phyloP scores from a whole-genome alignment of 768 basidiomycete species.

The Tylopilus intermedius region DNA sequence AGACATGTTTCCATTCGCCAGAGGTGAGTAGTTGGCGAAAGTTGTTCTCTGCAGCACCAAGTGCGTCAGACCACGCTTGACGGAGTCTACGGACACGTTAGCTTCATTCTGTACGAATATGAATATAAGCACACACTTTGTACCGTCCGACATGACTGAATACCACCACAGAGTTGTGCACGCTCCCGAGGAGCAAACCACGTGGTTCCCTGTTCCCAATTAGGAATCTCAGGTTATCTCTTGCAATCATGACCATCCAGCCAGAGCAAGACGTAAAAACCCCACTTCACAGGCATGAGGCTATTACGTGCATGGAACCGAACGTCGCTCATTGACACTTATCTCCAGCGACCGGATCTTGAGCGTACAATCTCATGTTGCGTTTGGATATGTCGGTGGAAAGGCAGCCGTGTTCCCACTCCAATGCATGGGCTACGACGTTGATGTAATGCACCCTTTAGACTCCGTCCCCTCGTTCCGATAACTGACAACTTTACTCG shows the following conservation, averaged over 20 bases:
- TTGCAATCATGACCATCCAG: conserved; percentile 5
- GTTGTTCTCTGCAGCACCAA: conserved; percentile 68
- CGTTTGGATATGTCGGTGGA: conserved; percentile 89
- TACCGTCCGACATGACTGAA: conserved; percentile 52
- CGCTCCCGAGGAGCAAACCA: neutral
- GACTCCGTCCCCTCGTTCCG: neutral
- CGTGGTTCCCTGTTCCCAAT: conserved; percentile 5
- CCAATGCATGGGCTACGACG: conserved; percentile 89
- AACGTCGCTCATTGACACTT: neutral
- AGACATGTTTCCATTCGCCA: conserved; percentile 77
- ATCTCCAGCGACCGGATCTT: conserved; percentile 53
- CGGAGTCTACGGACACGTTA: conserved; percentile 52
- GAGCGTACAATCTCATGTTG: conserved; percentile 91
- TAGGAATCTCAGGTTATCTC: neutral
- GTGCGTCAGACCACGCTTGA: conserved; percentile 75
- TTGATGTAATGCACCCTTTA: conserved; percentile 55
- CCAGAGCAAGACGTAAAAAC: neutral
- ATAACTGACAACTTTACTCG: conserved; percentile 13
- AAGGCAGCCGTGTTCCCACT: conserved; percentile 75
- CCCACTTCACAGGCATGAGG: conserved; percentile 9
- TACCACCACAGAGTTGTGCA: neutral
- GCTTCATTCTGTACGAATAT: neutral
- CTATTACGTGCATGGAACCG: neutral
- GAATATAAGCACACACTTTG: conserved; percentile 38
- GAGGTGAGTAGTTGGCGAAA: conserved; percentile 75